Conservation (phyloP, 768 basidiomycete genomes). For the Leucosporidium scottii region DNA sequence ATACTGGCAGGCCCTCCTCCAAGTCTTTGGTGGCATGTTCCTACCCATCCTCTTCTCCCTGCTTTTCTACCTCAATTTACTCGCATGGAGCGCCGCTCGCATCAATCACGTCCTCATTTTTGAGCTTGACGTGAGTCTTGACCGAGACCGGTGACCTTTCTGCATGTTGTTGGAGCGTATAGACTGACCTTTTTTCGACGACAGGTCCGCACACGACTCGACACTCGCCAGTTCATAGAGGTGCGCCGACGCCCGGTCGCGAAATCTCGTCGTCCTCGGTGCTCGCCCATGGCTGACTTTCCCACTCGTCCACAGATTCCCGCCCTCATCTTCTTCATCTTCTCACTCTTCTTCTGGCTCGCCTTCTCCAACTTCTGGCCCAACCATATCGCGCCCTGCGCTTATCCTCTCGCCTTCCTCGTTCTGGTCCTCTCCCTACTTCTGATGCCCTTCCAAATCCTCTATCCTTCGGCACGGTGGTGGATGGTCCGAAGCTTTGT, state of each 20-base stretch:
- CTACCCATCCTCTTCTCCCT: constrained; percentile 68
- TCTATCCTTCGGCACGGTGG: constrained; percentile 60
- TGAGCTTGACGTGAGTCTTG: constrained; percentile 40
- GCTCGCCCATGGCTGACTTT: not conserved
- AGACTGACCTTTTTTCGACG: constrained; percentile 10
- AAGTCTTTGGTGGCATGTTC: constrained; percentile 66
- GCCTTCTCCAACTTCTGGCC: constrained; percentile 62
- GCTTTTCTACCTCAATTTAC: constrained; percentile 73
- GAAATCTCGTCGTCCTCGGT: not conserved
- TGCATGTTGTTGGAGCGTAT: no score
- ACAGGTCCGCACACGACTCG: constrained; percentile 54
- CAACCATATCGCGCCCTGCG: constrained; percentile 54
- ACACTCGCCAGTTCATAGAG: constrained; percentile 70
- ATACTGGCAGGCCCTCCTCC: constrained; percentile 65
- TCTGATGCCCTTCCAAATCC: constrained; percentile 67
- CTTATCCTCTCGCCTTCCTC: constrained; percentile 80
- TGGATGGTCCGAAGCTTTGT: constrained; percentile 65
- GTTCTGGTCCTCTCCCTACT: constrained; percentile 51
- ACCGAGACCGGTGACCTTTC: no score
- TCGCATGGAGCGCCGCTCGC: constrained; percentile 64
- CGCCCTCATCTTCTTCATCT: constrained; percentile 62
- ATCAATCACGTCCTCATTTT: constrained; percentile 96
- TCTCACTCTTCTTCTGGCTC: constrained; percentile 76
- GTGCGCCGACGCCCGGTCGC: constrained; percentile 33
- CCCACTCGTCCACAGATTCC: constrained; percentile 54